Conservation (phyloP, 768 basidiomycete genomes). For the Lanmaoa rubissima region DNA sequence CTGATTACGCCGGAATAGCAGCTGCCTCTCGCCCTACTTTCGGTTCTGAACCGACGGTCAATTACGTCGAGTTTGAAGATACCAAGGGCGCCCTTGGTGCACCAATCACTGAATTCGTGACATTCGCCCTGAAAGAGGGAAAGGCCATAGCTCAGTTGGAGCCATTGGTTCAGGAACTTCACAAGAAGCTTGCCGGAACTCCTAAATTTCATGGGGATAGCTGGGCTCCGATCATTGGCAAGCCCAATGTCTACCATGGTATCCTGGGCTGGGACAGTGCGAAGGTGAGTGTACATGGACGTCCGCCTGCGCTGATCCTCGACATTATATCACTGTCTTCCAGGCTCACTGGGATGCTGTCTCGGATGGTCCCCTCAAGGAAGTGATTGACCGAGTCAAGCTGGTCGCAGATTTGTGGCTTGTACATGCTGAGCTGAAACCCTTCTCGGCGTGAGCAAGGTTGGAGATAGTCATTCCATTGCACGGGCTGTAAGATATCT, state of each 20-base stretch:
- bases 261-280: conserved; percentile 40
- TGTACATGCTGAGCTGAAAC: conserved; percentile 30
- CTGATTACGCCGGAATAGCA: conserved; percentile 2
- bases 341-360: conserved; percentile 39
- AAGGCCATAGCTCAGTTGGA: conserved; percentile 17
- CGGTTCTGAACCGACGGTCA: conserved; percentile 14
- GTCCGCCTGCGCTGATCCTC: neutral
- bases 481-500: neutral
- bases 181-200: conserved; percentile 19
- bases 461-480: neutral
- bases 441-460: conserved; percentile 2
- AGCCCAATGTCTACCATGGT: conserved; percentile 24
- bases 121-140: conserved; percentile 30
- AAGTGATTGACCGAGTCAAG: conserved; percentile 27
- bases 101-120: conserved; percentile 35
- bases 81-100: conserved; percentile 19
- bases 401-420: conserved; percentile 30
- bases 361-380: conserved; percentile 25
- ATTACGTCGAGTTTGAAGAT: conserved; percentile 25
- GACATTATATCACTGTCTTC: neutral
- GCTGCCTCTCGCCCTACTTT: conserved; percentile 14
- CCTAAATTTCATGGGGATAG: conserved; percentile 29
- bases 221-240: conserved; percentile 24
- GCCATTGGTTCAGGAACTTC: conserved; percentile 23
- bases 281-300: conserved; percentile 19